Conservation (phyloP, 2,329 filamentous ascomycete genomes). For the Aureobasidium sp. region DNA sequence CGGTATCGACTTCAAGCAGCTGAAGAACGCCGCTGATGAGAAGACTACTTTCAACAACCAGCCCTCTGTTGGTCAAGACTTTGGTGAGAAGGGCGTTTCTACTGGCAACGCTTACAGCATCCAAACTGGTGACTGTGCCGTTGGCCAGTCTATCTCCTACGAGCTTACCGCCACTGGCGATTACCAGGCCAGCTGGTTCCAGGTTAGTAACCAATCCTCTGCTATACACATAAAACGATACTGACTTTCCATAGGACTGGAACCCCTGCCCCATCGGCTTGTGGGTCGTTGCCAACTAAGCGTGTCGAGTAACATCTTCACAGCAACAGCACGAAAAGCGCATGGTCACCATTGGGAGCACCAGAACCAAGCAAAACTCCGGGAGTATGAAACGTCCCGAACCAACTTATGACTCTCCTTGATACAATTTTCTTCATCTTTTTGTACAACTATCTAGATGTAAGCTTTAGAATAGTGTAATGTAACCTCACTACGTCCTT, state of each 20-base stretch:
- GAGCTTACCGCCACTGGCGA: slow-evolving; percentile 21
- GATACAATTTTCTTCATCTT: neutral
- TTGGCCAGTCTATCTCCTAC: slow-evolving; percentile 22
- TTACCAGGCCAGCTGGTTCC: slow-evolving; percentile 22
- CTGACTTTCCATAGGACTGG: slow-evolving; percentile 17
- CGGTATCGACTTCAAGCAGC: slow-evolving; percentile 36
- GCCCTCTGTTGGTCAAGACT: slow-evolving; percentile 9
- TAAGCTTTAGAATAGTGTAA: slow-evolving; percentile 3
- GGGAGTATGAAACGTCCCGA: slow-evolving; percentile 3
- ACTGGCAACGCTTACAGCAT: slow-evolving; percentile 26
- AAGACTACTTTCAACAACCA: slow-evolving; percentile 38
- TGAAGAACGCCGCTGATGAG: slow-evolving; percentile 40
- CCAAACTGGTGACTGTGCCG: slow-evolving; percentile 21
- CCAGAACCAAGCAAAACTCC: neutral
- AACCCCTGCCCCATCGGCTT: slow-evolving; percentile 17
- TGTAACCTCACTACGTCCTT: neutral
- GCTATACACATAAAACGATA: neutral
- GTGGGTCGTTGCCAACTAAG: slow-evolving; percentile 14
- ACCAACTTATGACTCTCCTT: slow-evolving; percentile 9
- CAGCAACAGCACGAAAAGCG: neutral
- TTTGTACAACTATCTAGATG: neutral
- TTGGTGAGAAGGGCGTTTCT: slow-evolving; percentile 16
- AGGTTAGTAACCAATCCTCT: neutral
- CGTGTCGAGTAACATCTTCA: neutral
- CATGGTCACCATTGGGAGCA: neutral